Percentiles rank a stretch among this genome's conserved stretches.
These are phyloP conservation scores for Ophidiomyces ophidiicola DNA, from an alignment of 2,329 filamentous ascomycete species.

Conservation along the genomic window DNA sequence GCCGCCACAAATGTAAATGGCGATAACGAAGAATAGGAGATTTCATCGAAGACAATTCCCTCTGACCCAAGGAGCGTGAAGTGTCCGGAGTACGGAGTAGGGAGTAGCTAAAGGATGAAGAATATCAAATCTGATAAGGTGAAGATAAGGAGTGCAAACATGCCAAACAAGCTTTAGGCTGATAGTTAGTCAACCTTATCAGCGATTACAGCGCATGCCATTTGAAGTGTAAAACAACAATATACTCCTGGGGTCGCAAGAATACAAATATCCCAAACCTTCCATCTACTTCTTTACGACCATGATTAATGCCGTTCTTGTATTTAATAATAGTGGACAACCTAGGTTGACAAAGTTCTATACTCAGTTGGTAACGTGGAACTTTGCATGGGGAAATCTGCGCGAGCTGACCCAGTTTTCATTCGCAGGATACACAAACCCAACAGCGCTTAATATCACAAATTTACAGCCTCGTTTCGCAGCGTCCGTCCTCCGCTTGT, in stretches of 20 bases:
- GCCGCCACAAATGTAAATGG: background rate
- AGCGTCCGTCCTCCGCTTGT: constrained; percentile 81
- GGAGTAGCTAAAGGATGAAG: background rate
- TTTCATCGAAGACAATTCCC: constrained; percentile 1
- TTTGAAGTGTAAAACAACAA: too few species aligned
- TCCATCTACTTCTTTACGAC: background rate
- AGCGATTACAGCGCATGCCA: too few species aligned
- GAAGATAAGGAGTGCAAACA: constrained; percentile 3
- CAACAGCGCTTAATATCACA: constrained; percentile 94
- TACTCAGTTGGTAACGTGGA: constrained; percentile 64
- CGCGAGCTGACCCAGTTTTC: constrained; percentile 5
- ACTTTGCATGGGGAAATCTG: background rate
- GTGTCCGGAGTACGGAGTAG: background rate
- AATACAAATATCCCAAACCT: background rate
- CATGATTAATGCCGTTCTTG: constrained; percentile 98
- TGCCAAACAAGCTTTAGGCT: constrained; percentile 4
- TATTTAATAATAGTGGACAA: constrained; percentile 97
- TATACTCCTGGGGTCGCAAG: background rate
- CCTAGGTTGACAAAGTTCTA: constrained; percentile 97
- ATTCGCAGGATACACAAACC: constrained; percentile 77
- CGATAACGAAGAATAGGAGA: background rate
- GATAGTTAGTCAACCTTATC: constrained; percentile 9
- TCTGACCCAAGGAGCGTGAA: background rate
- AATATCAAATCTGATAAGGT: background rate
- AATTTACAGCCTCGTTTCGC: constrained; percentile 90